phyloP scores from a whole-genome alignment of 306 rosid species.

The Cicer bijugum region DNA sequence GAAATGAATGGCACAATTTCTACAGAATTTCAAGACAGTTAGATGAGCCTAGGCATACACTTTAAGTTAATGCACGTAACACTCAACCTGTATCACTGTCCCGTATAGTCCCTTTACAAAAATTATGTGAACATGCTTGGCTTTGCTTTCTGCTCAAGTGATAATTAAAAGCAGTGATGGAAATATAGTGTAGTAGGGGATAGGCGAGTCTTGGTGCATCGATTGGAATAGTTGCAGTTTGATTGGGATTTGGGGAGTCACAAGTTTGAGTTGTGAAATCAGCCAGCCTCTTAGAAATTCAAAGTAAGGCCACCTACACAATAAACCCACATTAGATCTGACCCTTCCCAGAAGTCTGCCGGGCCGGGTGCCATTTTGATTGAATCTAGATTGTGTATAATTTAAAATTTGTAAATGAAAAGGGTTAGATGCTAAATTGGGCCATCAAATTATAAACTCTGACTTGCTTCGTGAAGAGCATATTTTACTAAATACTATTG shows the following conservation, averaged over 20 bases:
- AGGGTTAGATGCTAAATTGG: constrained; percentile 27
- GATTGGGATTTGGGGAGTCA: background rate
- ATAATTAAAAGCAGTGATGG: background rate
- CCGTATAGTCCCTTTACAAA: constrained; percentile 15
- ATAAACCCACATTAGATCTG: background rate
- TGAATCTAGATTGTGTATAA: constrained; percentile 7
- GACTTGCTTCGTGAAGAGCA: constrained; percentile 36
- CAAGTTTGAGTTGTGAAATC: background rate
- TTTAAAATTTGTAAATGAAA: background rate
- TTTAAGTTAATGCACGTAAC: background rate
- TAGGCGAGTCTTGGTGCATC: background rate
- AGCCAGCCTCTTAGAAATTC: background rate
- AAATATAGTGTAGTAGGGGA: background rate
- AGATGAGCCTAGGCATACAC: constrained; percentile 26
- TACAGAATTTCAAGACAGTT: constrained; percentile 12
- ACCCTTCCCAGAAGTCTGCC: background rate
- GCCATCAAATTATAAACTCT: constrained; percentile 12
- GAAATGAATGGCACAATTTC: constrained; percentile 7
- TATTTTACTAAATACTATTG: constrained; percentile 18
- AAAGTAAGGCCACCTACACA: background rate
- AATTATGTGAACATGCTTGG: background rate
- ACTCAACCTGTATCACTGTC: background rate
- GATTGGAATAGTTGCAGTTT: background rate
- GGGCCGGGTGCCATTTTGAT: background rate
- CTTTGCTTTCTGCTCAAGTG: constrained; percentile 32